Base-by-base conservation (phyloP, 192 early-diverging fungal genomes). In the Gigaspora rosea region DNA sequence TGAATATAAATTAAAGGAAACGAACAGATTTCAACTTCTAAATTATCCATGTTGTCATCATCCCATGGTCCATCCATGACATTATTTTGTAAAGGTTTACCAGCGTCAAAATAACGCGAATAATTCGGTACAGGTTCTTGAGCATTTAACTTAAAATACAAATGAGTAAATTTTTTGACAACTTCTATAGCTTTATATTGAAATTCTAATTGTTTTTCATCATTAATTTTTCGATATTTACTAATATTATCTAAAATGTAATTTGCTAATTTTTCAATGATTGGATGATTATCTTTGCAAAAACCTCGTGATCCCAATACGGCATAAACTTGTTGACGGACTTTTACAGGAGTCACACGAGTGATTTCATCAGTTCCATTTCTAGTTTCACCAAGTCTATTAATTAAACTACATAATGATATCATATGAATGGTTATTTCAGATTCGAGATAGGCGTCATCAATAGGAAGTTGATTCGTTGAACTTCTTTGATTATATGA, bases 51-150 rank as follows among this genome's bases (percentile, higher is more conserved):
- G n/a, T 41, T 46, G 13, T 76, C 63, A 54, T 61, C 75, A 73
- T 57, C 54, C 75, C 59, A 61, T 11, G 75, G 11, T 10, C 75
- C 75, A 32, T 49, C 47, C 75, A 76, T 76, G 36, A 67, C 3
- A 56, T 48, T 66, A 18, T 22, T 57, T 51, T 33, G 47, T 54
- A 76, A 33, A 20, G 16, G 20, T 6, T 18, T 57, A 63, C 64
- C 75, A 9, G 46, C 59, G 1, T 61, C 47, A 66, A 76, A 66
- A 36, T 66, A 76, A 16, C 66, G 18, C 62, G 9, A 50, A 51
- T 66, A 76, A 1, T 76, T 32, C 6, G 75, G 75, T 9, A 76
- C 27, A 13, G 75, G 75, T 76, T 76, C 63, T 76, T 76, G 75
- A 66, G 75, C 64, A 54, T 76, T n/a, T 49, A 76, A 56, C 32